Evolutionary conservation across 73 alveolate species (phyloP).

Genomic region (Effrenium voratum): DNA sequence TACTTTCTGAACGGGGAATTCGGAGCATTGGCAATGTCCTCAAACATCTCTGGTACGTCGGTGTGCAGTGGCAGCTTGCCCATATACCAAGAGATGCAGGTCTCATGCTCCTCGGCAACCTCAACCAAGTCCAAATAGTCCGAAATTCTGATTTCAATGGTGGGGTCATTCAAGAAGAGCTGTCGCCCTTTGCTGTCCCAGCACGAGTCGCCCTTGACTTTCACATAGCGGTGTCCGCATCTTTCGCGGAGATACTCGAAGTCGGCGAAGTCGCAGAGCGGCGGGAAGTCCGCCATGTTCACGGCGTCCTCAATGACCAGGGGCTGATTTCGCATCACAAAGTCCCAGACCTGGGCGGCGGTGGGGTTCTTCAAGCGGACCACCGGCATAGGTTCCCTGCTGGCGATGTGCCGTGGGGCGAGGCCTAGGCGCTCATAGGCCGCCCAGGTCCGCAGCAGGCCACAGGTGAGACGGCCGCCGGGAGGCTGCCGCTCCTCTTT

Average conservation of each 20-base stretch:
- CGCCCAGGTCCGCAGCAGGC: background rate
- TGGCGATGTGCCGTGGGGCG: conserved; percentile 64
- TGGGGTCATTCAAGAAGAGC: conserved; percentile 79
- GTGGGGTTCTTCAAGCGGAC: conserved; percentile 87
- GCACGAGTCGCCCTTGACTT: conserved; percentile 86
- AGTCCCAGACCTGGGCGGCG: conserved; percentile 45
- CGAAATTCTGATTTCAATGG: conserved; percentile 64
- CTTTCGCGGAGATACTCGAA: conserved; percentile 71
- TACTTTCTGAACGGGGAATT: conserved; percentile 51
- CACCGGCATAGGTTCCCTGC: conserved; percentile 62
- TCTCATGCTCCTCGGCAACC: conserved; percentile 91
- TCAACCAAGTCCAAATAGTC: conserved; percentile 69
- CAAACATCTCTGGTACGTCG: conserved; percentile 70
- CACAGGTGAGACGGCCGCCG: conserved; percentile 47
- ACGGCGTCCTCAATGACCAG: conserved; percentile 82
- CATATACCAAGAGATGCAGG: conserved; percentile 93
- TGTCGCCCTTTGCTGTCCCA: conserved; percentile 92
- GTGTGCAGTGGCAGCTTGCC: conserved; percentile 91
- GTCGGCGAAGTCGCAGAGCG: conserved; percentile 67
- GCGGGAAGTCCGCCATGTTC: conserved; percentile 63
- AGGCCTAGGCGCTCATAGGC: conserved; percentile 10
- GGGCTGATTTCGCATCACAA: conserved; percentile 74
- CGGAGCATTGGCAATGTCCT: conserved; percentile 67
- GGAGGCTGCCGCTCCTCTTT: conserved; percentile 79
- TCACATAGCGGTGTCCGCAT: conserved; percentile 80